Evolutionary conservation across 768 basidiomycete genomes (phyloP).

Genomic region (Glaciozyma martinii): DNA sequence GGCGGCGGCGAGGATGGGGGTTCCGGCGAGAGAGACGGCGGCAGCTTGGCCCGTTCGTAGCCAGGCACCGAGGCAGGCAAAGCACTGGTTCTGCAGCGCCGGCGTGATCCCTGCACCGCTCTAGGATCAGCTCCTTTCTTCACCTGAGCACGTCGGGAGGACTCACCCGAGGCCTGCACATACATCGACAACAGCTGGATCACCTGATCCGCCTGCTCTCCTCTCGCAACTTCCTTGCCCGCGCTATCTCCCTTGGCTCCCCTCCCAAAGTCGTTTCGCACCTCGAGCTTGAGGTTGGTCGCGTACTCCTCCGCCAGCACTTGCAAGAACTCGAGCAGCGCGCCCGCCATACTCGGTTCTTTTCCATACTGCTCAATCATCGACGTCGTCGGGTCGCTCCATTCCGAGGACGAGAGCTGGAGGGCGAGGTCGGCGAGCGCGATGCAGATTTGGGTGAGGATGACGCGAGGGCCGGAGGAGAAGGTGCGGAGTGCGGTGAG

Average conservation of each 20-base stretch:
- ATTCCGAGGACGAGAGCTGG: slow-evolving; percentile 60
- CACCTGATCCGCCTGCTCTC: slow-evolving; percentile 56
- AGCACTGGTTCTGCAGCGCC: slow-evolving; percentile 67
- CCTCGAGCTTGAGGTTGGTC: slow-evolving; percentile 49
- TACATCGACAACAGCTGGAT: slow-evolving; percentile 77
- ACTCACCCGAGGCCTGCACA: slow-evolving; percentile 71
- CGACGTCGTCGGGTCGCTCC: slow-evolving; percentile 68
- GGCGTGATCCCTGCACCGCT: slow-evolving; percentile 62
- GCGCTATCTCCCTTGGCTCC: slow-evolving; percentile 1
- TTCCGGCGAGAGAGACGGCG: slow-evolving; percentile 55
- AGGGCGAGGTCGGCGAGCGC: slow-evolving; percentile 83
- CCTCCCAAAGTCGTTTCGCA: slow-evolving; percentile 28
- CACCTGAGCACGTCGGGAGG: neutral
- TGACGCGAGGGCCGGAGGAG: slow-evolving; percentile 59
- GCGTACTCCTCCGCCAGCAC: slow-evolving; percentile 81
- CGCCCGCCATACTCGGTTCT: slow-evolving; percentile 72
- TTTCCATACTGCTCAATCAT: slow-evolving; percentile 79
- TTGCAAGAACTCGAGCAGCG: slow-evolving; percentile 78
- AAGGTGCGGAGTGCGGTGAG: slow-evolving; percentile 64
- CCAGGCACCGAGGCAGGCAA: slow-evolving; percentile 80
- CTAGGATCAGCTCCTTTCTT: neutral
- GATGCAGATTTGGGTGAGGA: slow-evolving; percentile 81
- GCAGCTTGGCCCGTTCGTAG: slow-evolving; percentile 74
- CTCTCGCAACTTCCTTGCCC: slow-evolving; percentile 41
- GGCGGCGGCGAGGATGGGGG: slow-evolving; percentile 67